Evolutionary conservation across 139 green algal genomes (phyloP).

Genomic region (Yamagishiella unicocca): DNA sequence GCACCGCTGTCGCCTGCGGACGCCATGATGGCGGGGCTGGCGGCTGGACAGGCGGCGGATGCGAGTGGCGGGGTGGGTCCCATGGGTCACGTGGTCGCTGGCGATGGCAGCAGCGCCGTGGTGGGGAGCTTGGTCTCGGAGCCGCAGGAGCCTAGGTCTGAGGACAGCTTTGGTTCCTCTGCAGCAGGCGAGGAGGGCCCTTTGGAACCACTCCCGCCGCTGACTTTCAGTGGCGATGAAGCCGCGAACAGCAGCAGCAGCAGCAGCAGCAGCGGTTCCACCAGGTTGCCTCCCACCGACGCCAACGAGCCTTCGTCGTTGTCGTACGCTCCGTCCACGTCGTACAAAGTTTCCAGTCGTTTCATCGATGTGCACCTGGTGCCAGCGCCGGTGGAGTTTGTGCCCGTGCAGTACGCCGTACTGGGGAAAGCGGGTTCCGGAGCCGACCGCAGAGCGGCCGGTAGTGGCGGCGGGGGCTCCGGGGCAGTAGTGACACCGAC

Average conservation of each 20-base stretch:
- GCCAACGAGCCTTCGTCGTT: background rate
- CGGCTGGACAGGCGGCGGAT: no score
- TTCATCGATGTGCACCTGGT: constrained; percentile 39
- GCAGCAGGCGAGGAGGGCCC: no score
- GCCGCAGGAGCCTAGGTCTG: no score
- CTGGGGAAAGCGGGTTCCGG: background rate
- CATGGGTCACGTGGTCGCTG: no score
- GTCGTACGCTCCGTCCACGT: background rate
- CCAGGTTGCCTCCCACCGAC: background rate
- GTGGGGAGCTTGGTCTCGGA: no score
- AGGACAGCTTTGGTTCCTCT: no score
- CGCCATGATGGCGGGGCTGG: no score
- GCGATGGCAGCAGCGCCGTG: no score
- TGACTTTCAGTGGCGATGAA: background rate
- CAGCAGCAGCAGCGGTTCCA: background rate
- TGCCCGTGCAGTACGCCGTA: constrained; percentile 49
- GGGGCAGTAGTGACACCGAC: no score
- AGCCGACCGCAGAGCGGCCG: background rate
- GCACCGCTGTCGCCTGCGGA: background rate
- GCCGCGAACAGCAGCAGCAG: background rate
- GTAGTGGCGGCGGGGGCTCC: no score
- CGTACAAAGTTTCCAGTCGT: background rate
- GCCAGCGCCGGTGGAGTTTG: constrained; percentile 47
- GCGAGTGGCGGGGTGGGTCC: no score
- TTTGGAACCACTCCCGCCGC: background rate